Conservation (phyloP, 2,329 filamentous ascomycete genomes). For the Fusarium nygamai region DNA sequence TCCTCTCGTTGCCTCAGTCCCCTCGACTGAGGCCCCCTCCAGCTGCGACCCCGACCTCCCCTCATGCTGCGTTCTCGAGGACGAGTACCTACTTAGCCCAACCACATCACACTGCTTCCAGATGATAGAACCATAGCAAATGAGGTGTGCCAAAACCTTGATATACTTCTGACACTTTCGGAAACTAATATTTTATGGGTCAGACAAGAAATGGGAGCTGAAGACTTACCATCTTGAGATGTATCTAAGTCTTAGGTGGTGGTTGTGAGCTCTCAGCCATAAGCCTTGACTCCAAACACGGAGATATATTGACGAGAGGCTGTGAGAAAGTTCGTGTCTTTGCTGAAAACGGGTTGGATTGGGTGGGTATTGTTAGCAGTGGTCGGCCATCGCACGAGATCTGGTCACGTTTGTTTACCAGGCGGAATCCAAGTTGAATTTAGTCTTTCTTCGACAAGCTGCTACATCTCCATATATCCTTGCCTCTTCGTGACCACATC, state of each 20-base stretch:
- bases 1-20: neutral
- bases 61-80: neutral
- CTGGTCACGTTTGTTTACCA: neutral
- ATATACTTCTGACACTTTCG: too few relatives aligned
- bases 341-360: neutral
- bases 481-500: neutral
- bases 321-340: neutral
- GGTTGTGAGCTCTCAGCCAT: neutral
- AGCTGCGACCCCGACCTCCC: neutral
- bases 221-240: too few relatives aligned
- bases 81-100: too few relatives aligned
- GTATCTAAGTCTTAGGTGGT: too few relatives aligned
- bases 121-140: too few relatives aligned
- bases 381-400: neutral
- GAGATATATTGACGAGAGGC: accelerated
- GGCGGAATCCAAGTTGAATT: neutral
- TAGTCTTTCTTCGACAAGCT: neutral
- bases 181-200: too few relatives aligned
- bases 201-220: too few relatives aligned
- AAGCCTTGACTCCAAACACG: neutral
- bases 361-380: neutral
- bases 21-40: too few relatives aligned
- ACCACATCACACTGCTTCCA: too few relatives aligned
- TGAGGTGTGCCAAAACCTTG: too few relatives aligned
- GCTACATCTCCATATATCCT: accelerated